Evolutionary conservation across 768 basidiomycete species (phyloP), one percentile per base, ranked within the genome.

Genomic region (Boletus insuetus): DNA sequence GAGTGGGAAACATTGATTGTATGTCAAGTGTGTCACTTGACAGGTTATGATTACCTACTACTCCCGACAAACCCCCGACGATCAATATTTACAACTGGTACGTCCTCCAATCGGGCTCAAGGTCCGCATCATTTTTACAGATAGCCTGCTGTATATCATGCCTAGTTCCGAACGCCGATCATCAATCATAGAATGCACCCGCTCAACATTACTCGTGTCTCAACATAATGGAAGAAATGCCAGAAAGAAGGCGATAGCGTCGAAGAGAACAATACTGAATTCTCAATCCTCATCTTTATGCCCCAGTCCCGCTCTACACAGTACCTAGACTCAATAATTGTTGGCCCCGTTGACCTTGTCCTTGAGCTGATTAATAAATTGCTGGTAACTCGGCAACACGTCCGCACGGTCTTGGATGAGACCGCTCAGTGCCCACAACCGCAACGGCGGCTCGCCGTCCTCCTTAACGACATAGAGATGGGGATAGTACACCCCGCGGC

Each of bases 381-480:
- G 96, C 65, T 94, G 89, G 73, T 98, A 99, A 69, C 94, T 97
- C 46, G 94, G 94, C 67, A 93, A 77, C 56, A 91, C 86, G 70
- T 99, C 97, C 64, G 92, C 87, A 54, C 97, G 87, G 72, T 98
- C 97, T 74, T 98, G 96, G 62, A 98, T 89, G 61, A 99, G 82
- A 64, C 84, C 83, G 67, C 91, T 94, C 57, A 99, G 80, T 1
- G 96, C 97, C 97, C 97, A 99, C 55, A 94, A 80, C 57, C 95
- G 80, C 66, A 99, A 77, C 43, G 94, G 88, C 7, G 94, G 91
- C 72, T 99, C 97, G 56, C 94, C 96, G 62, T 99, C 97, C 70
- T 98, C 94, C 75, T 98, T 99, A 65, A 98, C 94, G 49, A 98
- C 78, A 65, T 98, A 99, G 8, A 99, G 76, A 69, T 98, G 94